Evolutionary conservation across 306 rosid genomes (phyloP).

Genomic region (Lotus japonicus): DNA sequence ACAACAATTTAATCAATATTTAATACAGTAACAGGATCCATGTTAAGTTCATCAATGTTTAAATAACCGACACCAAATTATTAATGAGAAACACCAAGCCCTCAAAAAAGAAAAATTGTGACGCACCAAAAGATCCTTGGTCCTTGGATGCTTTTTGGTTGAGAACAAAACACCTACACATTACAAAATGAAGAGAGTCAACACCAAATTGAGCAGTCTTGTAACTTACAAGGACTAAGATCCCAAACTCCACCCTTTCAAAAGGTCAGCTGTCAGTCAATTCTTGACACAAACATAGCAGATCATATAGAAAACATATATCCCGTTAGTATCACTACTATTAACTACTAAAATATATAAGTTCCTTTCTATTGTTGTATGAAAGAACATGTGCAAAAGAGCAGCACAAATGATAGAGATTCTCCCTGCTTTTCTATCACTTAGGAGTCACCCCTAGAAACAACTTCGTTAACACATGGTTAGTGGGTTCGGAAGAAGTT

Average conservation of each 20-base stretch:
- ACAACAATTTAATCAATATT: conserved; percentile 15
- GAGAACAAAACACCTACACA: conserved; percentile 86
- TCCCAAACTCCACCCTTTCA: conserved; percentile 3
- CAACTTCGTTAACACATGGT: not conserved
- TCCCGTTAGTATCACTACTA: not conserved
- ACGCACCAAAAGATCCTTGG: conserved; percentile 88
- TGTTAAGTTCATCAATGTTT: conserved; percentile 2
- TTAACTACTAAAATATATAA: not conserved
- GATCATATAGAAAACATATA: not conserved
- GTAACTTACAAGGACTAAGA: not conserved
- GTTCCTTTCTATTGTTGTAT: not conserved
- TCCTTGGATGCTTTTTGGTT: conserved; percentile 83
- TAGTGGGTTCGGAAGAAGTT: not conserved
- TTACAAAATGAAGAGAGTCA: conserved; percentile 20
- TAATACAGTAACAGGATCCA: not conserved
- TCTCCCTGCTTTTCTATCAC: not conserved
- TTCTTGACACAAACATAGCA: conserved; percentile 8
- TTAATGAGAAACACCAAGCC: conserved; percentile 49
- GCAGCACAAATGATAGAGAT: not conserved
- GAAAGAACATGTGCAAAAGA: not conserved
- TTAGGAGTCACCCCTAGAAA: not conserved
- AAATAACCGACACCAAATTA: not conserved
- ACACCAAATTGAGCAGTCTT: conserved; percentile 6
- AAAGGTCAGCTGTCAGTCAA: not conserved
- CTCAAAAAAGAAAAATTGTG: no score